A percentile compares a stretch with the other conserved stretches of the same genome.
These are phyloP conservation scores for Podaxis rugospora DNA, from an alignment of 768 basidiomycete species.

Conservation along the genomic window DNA sequence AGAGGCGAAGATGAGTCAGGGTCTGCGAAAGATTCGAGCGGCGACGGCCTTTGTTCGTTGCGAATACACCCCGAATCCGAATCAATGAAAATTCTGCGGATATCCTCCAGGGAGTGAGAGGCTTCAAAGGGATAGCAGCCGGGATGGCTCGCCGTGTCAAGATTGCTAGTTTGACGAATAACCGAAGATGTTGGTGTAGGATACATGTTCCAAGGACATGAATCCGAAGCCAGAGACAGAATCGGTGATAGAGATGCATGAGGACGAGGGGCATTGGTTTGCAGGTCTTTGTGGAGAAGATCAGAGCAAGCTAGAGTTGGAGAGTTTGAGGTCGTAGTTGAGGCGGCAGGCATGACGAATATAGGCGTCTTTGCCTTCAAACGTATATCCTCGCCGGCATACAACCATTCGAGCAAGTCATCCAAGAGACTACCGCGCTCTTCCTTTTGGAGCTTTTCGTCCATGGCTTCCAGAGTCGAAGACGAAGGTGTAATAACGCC, in stretches of 20 bases:
- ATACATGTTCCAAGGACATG: neutral
- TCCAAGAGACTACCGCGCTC: neutral
- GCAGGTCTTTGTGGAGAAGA: neutral
- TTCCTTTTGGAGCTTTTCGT: constrained; percentile 19
- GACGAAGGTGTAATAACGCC: constrained; percentile 30
- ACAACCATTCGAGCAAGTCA: neutral
- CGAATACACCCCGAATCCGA: neutral
- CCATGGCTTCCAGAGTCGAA: constrained; percentile 30
- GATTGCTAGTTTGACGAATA: neutral
- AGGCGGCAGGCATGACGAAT: neutral
- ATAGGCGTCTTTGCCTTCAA: neutral
- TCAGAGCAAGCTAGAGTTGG: neutral
- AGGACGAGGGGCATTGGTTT: neutral
- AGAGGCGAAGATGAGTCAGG: neutral
- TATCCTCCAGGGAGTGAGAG: neutral
- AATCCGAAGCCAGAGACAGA: neutral
- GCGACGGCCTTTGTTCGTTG: neutral
- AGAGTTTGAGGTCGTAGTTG: neutral
- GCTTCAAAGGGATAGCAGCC: neutral
- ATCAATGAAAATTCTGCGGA: neutral
- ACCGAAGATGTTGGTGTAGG: neutral
- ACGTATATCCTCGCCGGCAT: constrained; percentile 1
- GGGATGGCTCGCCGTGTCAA: neutral
- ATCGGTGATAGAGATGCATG: neutral
- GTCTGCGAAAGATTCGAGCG: neutral